Conservation (phyloP, 2,329 filamentous ascomycete genomes). For the Cryphonectria radicalis region DNA sequence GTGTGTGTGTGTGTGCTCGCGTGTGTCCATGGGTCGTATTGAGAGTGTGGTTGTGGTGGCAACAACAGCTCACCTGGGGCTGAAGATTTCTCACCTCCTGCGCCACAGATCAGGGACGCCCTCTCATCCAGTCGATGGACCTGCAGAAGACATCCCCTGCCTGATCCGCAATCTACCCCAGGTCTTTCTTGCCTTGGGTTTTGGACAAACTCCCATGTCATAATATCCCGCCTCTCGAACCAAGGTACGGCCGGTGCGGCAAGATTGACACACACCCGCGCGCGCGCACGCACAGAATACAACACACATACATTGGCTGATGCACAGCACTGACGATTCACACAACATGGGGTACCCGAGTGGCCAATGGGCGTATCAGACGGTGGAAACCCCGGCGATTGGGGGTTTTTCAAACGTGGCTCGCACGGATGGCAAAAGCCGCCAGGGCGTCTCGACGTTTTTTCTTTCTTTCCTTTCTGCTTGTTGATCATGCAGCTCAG, state of each 20-base stretch:
- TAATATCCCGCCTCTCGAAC: not conserved
- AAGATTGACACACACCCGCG: not conserved
- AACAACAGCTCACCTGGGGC: slow-evolving; percentile 4
- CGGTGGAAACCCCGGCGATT: not conserved
- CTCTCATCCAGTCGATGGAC: slow-evolving; percentile 22
- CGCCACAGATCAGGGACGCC: slow-evolving; percentile 20
- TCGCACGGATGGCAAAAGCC: not conserved
- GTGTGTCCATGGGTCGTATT: not conserved
- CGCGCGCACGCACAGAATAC: not conserved
- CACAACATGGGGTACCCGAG: not conserved
- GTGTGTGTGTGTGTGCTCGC: not conserved
- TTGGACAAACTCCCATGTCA: not conserved
- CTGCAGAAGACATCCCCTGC: slow-evolving; percentile 1
- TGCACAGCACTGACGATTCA: not conserved
- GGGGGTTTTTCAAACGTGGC: not conserved
- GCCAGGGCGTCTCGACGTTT: not conserved
- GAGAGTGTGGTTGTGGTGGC: not conserved
- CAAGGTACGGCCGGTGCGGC: not conserved
- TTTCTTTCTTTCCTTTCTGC: not conserved
- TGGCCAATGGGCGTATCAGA: slow-evolving; percentile 1
- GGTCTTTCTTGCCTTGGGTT: not conserved
- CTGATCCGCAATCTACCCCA: not conserved
- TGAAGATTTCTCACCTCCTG: slow-evolving; percentile 25
- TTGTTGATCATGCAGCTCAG: slow-evolving; percentile 15
- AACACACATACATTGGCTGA: not conserved